Evolutionary conservation across 805 yeast genomes (phyloP), one percentile per base, ranked within the genome.

Genomic region (Millerozyma acaciae): DNA sequence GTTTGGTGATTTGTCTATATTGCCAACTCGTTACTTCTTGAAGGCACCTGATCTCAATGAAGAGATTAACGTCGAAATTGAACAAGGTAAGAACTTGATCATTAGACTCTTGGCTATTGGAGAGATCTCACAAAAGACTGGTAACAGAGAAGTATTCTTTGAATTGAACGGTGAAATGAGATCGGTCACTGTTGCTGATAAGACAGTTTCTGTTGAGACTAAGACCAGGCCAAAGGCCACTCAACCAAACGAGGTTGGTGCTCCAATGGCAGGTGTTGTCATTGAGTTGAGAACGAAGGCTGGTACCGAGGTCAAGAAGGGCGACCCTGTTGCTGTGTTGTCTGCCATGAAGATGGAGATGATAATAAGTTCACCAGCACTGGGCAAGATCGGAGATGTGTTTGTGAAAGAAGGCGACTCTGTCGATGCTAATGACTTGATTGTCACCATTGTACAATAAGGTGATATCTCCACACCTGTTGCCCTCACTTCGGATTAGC

Each of bases 341-440:
- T 79, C 90, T 57, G 98, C 98, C 44, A 90, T 90, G 98, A 90
- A 90, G 78, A 90, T 90, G 98, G 98, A 93, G 71, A 93, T 93
- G 97, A 95, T 93, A 33, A 89, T 90, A 50, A 77, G 87, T 58
- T 90, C 98, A 15, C 95, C 95, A 35, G 83, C 78, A 39, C 73
- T 81, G 38, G 99, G 98, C 60, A 77, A 75, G 55, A 78, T 93
- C 42, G 80, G 82, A 30, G 86, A 82, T 15, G 74, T 93, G 14
- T 60, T 73, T 30, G 83, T 87, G 44, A 80, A 80, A 62, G 94
- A 86, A 57, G 95, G 96, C 49, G 98, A 93, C 53, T 81, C 90
- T 33, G 97, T 93, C 30, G 98, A 89, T 53, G 95, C 97, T 34
- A 80, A 84, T 44, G 99, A 93, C 59, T 70, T 93, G 62, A 70